These are phyloP conservation scores for Quercus agrifolia DNA, from an alignment of 306 rosid species.

Conservation along the genomic window DNA sequence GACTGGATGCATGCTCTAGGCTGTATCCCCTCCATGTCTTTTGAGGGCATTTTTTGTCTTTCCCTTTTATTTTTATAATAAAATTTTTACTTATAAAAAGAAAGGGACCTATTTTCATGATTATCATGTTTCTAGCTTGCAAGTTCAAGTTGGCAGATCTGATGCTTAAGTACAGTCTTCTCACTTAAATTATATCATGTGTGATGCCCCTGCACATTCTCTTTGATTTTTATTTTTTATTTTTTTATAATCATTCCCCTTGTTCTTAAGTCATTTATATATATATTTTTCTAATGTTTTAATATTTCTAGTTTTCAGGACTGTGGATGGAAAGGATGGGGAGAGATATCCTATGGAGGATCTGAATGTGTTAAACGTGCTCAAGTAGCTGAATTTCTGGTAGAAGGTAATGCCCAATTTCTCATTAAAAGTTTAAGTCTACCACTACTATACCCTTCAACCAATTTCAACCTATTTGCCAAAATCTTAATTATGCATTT, in stretches of 20 bases:
- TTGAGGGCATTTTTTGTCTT: too few relatives aligned
- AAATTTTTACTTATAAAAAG: too few relatives aligned
- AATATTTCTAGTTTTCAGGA: slow-evolving; percentile 46
- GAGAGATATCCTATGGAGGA: slow-evolving; percentile 96
- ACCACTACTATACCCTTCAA: too few relatives aligned
- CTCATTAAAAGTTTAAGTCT: too few relatives aligned
- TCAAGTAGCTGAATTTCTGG: slow-evolving; percentile 85
- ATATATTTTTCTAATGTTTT: slow-evolving; percentile 1
- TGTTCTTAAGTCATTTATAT: background rate
- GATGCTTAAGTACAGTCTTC: background rate
- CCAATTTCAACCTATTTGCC: too few relatives aligned
- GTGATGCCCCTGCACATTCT: background rate
- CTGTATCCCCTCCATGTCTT: too few relatives aligned
- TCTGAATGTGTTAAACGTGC: slow-evolving; percentile 72
- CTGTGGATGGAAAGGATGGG: slow-evolving; percentile 97
- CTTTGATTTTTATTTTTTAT: too few relatives aligned
- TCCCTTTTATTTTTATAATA: too few relatives aligned
- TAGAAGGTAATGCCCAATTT: slow-evolving; percentile 1
- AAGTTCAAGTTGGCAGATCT: background rate
- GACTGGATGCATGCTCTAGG: too few relatives aligned
- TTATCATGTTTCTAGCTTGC: background rate
- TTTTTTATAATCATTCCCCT: background rate
- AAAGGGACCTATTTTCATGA: background rate
- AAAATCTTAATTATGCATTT: too few relatives aligned
- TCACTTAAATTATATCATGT: background rate